Conservation (phyloP, 2,329 filamentous ascomycete species). For the Metarhizium rileyi region DNA sequence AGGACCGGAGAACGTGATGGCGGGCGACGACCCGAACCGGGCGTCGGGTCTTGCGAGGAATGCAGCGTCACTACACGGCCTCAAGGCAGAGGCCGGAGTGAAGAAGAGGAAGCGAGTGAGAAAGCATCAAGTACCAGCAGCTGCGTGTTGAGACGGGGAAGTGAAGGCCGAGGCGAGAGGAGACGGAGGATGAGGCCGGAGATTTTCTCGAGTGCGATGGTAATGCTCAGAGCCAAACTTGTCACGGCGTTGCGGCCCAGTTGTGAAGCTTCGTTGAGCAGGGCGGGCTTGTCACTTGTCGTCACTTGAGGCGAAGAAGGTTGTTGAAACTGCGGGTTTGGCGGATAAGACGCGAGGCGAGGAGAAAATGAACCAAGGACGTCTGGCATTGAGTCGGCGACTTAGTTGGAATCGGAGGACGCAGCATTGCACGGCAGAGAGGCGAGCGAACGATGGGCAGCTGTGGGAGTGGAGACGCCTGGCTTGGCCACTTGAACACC, state of each 20-base stretch:
- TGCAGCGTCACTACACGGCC: background rate
- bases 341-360: background rate
- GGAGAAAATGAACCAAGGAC: background rate
- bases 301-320: no score
- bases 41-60: background rate
- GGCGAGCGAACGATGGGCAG: no score
- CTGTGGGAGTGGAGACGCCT: no score
- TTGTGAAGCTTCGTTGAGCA: no score
- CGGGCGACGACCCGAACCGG: background rate
- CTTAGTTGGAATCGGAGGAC: no score
- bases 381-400: background rate
- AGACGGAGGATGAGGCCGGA: background rate
- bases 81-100: background rate
- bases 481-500: no score
- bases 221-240: no score
- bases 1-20: background rate
- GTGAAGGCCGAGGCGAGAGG: background rate
- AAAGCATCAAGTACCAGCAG: background rate
- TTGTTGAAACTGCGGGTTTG: background rate
- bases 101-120: background rate
- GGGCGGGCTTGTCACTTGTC: no score
- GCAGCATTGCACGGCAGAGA: no score
- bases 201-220: background rate
- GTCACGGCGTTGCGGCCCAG: no score
- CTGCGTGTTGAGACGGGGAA: no score